These are phyloP conservation scores for Exserohilum turcica DNA, from an alignment of 2,329 filamentous ascomycete genomes.

Conservation along the genomic window DNA sequence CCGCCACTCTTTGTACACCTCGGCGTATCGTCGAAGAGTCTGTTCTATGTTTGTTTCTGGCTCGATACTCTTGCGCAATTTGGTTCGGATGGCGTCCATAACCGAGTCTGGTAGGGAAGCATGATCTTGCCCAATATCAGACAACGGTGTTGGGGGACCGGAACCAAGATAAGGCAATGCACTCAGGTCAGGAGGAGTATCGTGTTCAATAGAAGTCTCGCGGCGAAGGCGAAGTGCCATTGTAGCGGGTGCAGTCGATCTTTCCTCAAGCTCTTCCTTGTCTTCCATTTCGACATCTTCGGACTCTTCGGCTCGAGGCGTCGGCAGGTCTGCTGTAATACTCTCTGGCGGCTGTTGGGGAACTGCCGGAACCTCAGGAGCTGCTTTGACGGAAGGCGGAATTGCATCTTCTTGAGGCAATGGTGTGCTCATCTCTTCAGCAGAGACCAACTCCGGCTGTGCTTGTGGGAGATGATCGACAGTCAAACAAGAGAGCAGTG, in stretches of 20 bases:
- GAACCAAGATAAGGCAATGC: constrained; percentile 54
- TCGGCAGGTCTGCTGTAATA: constrained; percentile 35
- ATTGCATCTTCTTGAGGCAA: constrained; percentile 23
- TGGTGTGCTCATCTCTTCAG: constrained; percentile 26
- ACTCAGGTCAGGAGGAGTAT: constrained; percentile 49
- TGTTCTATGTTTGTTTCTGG: constrained; percentile 36
- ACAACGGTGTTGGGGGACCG: constrained; percentile 50
- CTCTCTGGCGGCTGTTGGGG: constrained; percentile 22
- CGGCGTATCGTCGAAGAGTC: constrained; percentile 45
- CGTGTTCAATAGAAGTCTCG: constrained; percentile 39
- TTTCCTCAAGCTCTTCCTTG: constrained; percentile 25
- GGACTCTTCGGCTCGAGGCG: constrained; percentile 44
- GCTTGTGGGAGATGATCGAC: constrained; percentile 34
- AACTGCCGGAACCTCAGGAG: constrained; percentile 6
- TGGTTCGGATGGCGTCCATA: constrained; percentile 45
- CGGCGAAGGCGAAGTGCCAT: constrained; percentile 38
- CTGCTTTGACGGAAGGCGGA: constrained; percentile 3
- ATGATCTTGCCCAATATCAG: constrained; percentile 50
- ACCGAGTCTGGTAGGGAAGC: constrained; percentile 42
- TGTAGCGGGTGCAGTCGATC: constrained; percentile 40
- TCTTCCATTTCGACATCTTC: constrained; percentile 40
- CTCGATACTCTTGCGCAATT: constrained; percentile 42
- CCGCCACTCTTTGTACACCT: constrained; percentile 51
- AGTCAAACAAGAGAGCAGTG: constrained; percentile 48
- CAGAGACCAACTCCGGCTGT: constrained; percentile 8